Evolutionary conservation across 345 rosid species (phyloP).

Genomic region (Populus euphratica): DNA sequence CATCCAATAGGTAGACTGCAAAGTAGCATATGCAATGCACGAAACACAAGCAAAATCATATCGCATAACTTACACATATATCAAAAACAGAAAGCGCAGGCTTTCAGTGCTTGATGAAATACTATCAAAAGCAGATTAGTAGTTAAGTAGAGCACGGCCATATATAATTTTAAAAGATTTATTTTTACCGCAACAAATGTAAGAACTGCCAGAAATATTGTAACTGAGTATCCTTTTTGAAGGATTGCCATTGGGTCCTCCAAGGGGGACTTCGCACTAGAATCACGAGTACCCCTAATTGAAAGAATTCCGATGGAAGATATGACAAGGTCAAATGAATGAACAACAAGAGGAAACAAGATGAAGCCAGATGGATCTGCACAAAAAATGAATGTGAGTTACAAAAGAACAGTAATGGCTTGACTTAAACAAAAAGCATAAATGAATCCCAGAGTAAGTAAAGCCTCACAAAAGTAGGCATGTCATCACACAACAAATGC

Average conservation of each 20-base stretch:
- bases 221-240: constrained; percentile 93
- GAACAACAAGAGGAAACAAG: constrained; percentile 95
- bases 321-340: constrained; percentile 90
- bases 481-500: neutral
- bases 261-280: constrained; percentile 62
- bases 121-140: neutral
- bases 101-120: neutral
- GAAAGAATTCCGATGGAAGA: constrained; percentile 91
- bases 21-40: constrained; percentile 12
- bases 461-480: neutral
- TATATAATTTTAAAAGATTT: constrained; percentile 15
- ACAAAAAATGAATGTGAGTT: constrained; percentile 19
- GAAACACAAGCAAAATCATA: constrained; percentile 9
- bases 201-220: constrained; percentile 80
- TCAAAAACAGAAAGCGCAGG: constrained; percentile 1
- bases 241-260: constrained; percentile 98
- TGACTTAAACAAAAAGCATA: neutral
- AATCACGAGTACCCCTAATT: constrained; percentile 72
- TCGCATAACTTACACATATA: constrained; percentile 10
- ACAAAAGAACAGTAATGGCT: constrained; percentile 13
- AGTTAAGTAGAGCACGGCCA: neutral
- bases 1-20: constrained; percentile 96
- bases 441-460: neutral
- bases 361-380: constrained; percentile 99
- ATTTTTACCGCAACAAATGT: constrained; percentile 77